Percentiles rank a stretch among this genome's conserved stretches.
These are phyloP conservation scores for Ustilago tritici DNA, from an alignment of 1,284 basidiomycete genomes.

Conservation along the genomic window DNA sequence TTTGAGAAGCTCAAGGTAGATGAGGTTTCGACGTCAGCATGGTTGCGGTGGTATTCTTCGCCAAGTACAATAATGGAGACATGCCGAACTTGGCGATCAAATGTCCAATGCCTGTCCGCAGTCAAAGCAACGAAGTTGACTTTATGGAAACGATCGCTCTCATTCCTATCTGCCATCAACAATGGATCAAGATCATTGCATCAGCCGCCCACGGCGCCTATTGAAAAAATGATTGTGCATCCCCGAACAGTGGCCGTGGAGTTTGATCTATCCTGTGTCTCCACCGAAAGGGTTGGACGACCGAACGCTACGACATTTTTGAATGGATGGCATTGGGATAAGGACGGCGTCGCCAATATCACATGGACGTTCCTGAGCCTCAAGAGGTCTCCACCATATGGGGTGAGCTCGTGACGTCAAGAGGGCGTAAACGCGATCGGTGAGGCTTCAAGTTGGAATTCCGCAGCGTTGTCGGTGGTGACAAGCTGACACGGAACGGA, in stretches of 20 bases:
- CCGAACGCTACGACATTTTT: background rate
- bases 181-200: background rate
- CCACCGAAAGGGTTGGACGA: background rate
- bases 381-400: background rate
- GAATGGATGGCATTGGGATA: background rate
- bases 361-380: background rate
- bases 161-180: background rate
- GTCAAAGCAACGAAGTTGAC: too few species aligned
- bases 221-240: background rate
- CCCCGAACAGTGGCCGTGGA: background rate
- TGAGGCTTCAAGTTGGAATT: background rate
- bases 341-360: background rate
- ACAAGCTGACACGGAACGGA: background rate
- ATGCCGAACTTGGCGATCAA: too few species aligned
- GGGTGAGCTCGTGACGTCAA: background rate
- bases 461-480: background rate
- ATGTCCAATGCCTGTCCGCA: too few species aligned
- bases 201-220: background rate
- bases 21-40: too few species aligned
- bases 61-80: too few species aligned
- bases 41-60: too few species aligned
- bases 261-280: background rate
- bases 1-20: conserved; percentile 18
- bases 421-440: background rate
- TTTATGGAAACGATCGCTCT: too few species aligned